Percentiles rank a stretch among this genome's conserved stretches.
phyloP scores from a whole-genome alignment of 257 asterid species.

The Solanum etuberosum region DNA sequence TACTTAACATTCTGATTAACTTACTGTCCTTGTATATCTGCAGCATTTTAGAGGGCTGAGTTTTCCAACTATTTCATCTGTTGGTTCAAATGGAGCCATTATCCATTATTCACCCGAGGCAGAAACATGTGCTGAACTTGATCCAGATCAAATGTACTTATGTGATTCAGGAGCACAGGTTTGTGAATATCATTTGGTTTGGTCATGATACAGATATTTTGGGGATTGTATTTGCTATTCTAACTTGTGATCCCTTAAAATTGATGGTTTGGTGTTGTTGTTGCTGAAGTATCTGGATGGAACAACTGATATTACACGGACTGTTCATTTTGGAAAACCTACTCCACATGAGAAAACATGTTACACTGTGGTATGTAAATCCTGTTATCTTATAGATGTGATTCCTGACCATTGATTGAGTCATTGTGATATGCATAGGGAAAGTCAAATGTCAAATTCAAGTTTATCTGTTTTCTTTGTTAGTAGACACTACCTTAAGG shows the following conservation, averaged over 20 bases:
- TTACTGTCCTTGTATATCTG: background rate
- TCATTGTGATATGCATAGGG: background rate
- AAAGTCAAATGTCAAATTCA: background rate
- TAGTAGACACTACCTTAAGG: background rate
- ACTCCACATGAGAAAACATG: slow-evolving; percentile 90
- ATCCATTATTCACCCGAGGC: slow-evolving; percentile 72
- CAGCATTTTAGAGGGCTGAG: slow-evolving; percentile 93
- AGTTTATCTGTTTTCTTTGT: background rate
- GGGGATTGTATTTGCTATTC: background rate
- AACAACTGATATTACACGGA: slow-evolving; percentile 97
- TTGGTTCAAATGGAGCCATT: slow-evolving; percentile 90
- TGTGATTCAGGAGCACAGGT: slow-evolving; percentile 99
- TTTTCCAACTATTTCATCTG: slow-evolving; percentile 92
- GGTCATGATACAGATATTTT: background rate
- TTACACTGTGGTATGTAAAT: slow-evolving; percentile 74
- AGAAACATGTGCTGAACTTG: slow-evolving; percentile 82
- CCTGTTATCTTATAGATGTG: background rate
- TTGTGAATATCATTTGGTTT: background rate
- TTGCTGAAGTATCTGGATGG: slow-evolving; percentile 79
- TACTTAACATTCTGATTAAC: background rate
- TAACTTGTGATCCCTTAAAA: slow-evolving; percentile 8
- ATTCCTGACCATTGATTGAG: background rate
- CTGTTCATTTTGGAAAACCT: slow-evolving; percentile 92
- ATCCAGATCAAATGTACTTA: slow-evolving; percentile 70
- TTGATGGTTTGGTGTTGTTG: slow-evolving; percentile 10